Conservation (phyloP, 768 basidiomycete species). For the Rhizopogon sp. region DNA sequence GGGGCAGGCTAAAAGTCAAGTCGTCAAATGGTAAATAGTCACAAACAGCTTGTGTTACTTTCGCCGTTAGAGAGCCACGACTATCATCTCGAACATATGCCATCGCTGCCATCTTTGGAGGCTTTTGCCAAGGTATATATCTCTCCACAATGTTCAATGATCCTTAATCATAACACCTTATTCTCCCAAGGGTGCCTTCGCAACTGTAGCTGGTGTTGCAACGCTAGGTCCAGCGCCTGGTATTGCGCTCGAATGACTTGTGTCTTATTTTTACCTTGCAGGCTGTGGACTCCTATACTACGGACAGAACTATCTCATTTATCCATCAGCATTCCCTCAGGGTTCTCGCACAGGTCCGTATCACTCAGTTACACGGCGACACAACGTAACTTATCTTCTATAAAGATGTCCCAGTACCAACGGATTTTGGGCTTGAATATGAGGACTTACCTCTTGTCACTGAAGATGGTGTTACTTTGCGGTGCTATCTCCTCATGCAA, state of each 20-base stretch:
- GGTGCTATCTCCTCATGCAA: constrained; percentile 75
- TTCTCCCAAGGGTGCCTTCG: constrained; percentile 43
- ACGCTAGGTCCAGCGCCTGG: constrained; percentile 41
- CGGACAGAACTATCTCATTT: constrained; percentile 87
- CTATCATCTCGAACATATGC: background rate
- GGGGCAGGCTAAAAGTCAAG: no score
- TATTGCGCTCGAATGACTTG: background rate
- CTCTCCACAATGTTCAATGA: no score
- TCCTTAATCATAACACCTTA: background rate
- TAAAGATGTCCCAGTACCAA: constrained; percentile 67
- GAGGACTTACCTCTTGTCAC: constrained; percentile 71
- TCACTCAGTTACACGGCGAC: background rate
- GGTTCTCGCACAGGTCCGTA: constrained; percentile 74
- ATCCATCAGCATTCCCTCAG: constrained; percentile 77
- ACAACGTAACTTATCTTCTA: background rate
- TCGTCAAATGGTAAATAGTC: background rate
- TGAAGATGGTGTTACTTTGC: constrained; percentile 64
- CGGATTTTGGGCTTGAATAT: constrained; percentile 67
- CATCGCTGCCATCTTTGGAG: constrained; percentile 35
- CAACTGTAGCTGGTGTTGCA: constrained; percentile 52
- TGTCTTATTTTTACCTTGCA: constrained; percentile 19
- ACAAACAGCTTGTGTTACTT: background rate
- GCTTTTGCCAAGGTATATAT: constrained; percentile 37
- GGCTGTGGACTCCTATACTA: constrained; percentile 76
- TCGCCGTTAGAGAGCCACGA: background rate